Percentiles rank a stretch among this genome's conserved stretches.
These are phyloP conservation scores for Debaryomycetaceae sp. DNA, from an alignment of 1,139 yeast genomes.

Conservation along the genomic window DNA sequence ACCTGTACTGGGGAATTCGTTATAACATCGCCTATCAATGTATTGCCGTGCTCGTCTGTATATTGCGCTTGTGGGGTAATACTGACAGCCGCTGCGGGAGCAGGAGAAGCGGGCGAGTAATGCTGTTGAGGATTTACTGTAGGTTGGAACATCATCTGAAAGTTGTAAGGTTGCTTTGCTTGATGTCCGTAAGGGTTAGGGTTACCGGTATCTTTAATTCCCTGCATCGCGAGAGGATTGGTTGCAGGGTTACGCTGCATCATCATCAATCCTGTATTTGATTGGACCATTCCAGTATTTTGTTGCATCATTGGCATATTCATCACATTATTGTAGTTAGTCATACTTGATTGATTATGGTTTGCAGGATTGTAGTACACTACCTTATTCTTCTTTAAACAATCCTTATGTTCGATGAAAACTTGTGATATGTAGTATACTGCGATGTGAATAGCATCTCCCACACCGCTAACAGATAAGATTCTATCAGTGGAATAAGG, in stretches of 20 bases:
- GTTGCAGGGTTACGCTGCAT: constrained; percentile 10
- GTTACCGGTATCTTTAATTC: constrained; percentile 10
- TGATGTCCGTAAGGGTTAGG: constrained; percentile 14
- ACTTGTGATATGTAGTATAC: constrained; percentile 70
- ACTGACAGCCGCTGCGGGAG: constrained; percentile 13
- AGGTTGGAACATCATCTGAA: constrained; percentile 45
- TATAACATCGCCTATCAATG: constrained; percentile 43
- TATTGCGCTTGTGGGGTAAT: constrained; percentile 33
- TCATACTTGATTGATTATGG: constrained; percentile 24
- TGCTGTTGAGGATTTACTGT: constrained; percentile 36
- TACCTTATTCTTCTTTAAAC: constrained; percentile 48
- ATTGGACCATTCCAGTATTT: constrained; percentile 12
- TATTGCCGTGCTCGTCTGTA: constrained; percentile 48
- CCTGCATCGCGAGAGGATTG: constrained; percentile 15
- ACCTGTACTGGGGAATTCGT: constrained; percentile 38
- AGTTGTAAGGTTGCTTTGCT: constrained; percentile 31
- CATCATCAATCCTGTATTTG: constrained; percentile 15
- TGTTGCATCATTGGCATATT: constrained; percentile 12
- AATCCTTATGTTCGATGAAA: constrained; percentile 55
- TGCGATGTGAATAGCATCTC: constrained; percentile 86
- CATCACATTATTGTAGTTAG: constrained; percentile 15
- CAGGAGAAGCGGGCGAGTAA: constrained; percentile 15
- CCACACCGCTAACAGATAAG: constrained; percentile 71
- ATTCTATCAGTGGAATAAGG: constrained; percentile 81
- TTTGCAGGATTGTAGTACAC: constrained; percentile 67